phyloP scores from a whole-genome alignment of 2,329 filamentous ascomycete genomes.

The Alternaria burnsii region DNA sequence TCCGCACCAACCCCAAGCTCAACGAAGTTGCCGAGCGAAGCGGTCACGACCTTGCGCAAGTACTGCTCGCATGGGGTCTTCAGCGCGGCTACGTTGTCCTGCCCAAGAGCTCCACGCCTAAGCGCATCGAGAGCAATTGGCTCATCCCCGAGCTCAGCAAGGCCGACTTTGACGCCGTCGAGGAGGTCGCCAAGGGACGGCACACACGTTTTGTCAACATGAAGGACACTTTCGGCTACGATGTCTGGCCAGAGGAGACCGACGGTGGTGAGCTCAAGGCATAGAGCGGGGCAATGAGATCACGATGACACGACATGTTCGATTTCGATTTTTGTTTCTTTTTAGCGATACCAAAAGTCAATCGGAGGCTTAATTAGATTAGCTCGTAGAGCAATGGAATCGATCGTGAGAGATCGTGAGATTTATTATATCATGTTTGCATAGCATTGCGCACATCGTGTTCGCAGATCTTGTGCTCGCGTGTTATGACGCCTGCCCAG shows the following conservation, averaged over 20 bases:
- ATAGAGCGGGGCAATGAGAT: slow-evolving; percentile 14
- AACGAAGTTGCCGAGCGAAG: slow-evolving; percentile 75
- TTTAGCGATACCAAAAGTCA: slow-evolving; percentile 39
- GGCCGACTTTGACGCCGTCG: slow-evolving; percentile 66
- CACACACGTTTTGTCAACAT: slow-evolving; percentile 80
- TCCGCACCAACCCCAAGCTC: slow-evolving; percentile 72
- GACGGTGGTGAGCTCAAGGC: slow-evolving; percentile 37
- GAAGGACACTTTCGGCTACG: slow-evolving; percentile 81
- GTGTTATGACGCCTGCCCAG: slow-evolving; percentile 1
- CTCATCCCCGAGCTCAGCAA: slow-evolving; percentile 66
- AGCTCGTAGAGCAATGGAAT: slow-evolving; percentile 18
- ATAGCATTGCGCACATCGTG: neutral
- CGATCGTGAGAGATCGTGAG: neutral
- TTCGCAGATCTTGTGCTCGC: neutral
- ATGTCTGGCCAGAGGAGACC: slow-evolving; percentile 63
- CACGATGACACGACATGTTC: slow-evolving; percentile 7
- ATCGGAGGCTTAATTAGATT: slow-evolving; percentile 22
- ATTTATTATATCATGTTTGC: neutral
- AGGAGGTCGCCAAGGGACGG: slow-evolving; percentile 70
- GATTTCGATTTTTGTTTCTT: slow-evolving; percentile 14
- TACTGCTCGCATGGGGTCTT: slow-evolving; percentile 84
- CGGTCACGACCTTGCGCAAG: slow-evolving; percentile 77
- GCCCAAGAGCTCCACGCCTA: slow-evolving; percentile 54
- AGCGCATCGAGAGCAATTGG: slow-evolving; percentile 66
- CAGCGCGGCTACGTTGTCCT: slow-evolving; percentile 68